Percentiles rank a stretch among this genome's conserved stretches.
Conservation (phyloP, 1,139 yeast species). For the Yamadazyma oceani region DNA sequence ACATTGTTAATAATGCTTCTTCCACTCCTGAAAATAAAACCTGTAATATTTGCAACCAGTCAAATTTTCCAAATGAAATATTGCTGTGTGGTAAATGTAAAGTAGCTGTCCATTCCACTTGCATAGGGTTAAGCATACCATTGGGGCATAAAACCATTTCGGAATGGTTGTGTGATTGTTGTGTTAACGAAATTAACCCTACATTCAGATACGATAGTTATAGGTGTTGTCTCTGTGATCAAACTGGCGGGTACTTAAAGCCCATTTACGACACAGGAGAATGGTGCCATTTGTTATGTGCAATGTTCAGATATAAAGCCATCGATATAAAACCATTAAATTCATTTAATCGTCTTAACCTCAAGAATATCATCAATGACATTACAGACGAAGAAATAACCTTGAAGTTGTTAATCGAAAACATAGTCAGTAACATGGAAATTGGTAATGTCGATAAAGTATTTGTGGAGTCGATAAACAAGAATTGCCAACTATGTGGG, state of each 20-base stretch:
- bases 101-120: conserved; percentile 64
- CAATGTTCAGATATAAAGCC: conserved; percentile 45
- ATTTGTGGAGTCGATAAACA: conserved; percentile 24
- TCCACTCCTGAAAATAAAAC: neutral
- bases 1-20: no score
- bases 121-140: conserved; percentile 56
- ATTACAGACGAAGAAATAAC: conserved; percentile 5
- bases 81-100: conserved; percentile 71
- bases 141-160: conserved; percentile 27
- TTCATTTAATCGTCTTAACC: conserved; percentile 3
- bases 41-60: conserved; percentile 47
- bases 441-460: conserved; percentile 33
- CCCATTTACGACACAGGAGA: conserved; percentile 60
- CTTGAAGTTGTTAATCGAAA: conserved; percentile 17
- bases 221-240: conserved; percentile 66
- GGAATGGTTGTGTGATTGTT: conserved; percentile 82
- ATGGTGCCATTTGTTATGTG: conserved; percentile 86
- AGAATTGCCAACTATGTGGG: conserved; percentile 15
- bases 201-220: conserved; percentile 52
- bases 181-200: conserved; percentile 71
- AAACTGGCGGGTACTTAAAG: conserved; percentile 66
- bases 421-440: conserved; percentile 20
- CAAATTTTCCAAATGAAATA: conserved; percentile 27
- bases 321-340: conserved; percentile 21
- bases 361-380: conserved; percentile 1